Evolutionary conservation across 768 basidiomycete species (phyloP).

Genomic region (Macrolepiota fuliginosa): DNA sequence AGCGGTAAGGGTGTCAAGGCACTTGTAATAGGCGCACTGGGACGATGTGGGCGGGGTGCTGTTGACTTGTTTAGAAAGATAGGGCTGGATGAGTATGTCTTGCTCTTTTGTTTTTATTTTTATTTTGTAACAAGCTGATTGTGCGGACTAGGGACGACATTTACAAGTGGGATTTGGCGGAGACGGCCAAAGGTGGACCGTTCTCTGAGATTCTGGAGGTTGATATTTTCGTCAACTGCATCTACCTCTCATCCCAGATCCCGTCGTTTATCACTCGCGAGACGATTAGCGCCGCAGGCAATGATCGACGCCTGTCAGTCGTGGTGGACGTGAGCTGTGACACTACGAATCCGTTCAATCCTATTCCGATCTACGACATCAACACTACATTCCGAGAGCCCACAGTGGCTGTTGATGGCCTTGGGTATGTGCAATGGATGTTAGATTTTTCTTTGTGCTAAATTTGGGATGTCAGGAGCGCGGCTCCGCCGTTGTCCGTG

Average conservation of each 20-base stretch:
- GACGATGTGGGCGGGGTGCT: slow-evolving; percentile 92
- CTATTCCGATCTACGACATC: slow-evolving; percentile 90
- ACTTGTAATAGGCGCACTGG: slow-evolving; percentile 94
- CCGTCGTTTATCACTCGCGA: slow-evolving; percentile 79
- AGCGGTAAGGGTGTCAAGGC: slow-evolving; percentile 76
- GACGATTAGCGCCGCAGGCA: slow-evolving; percentile 71
- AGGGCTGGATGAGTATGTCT: slow-evolving; percentile 85
- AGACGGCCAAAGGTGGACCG: slow-evolving; percentile 96
- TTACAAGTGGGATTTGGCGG: slow-evolving; percentile 95
- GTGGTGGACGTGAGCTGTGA: slow-evolving; percentile 99
- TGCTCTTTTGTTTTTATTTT: too few species aligned
- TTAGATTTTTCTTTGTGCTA: slow-evolving; percentile 12
- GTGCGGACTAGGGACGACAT: slow-evolving; percentile 72
- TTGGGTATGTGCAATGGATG: slow-evolving; percentile 53
- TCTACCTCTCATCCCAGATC: slow-evolving; percentile 86
- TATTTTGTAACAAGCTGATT: slow-evolving; percentile 8
- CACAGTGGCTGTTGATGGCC: slow-evolving; percentile 74
- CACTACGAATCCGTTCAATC: slow-evolving; percentile 98
- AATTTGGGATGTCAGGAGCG: slow-evolving; percentile 38
- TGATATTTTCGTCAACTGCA: slow-evolving; percentile 99
- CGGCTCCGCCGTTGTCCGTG: slow-evolving; percentile 72
- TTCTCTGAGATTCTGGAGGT: slow-evolving; percentile 94
- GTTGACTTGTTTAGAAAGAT: slow-evolving; percentile 95
- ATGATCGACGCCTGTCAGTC: slow-evolving; percentile 64
- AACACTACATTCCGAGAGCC: slow-evolving; percentile 95